Evolutionary conservation across 2,329 filamentous ascomycete genomes (phyloP).

Genomic region (Penicillium paneum): DNA sequence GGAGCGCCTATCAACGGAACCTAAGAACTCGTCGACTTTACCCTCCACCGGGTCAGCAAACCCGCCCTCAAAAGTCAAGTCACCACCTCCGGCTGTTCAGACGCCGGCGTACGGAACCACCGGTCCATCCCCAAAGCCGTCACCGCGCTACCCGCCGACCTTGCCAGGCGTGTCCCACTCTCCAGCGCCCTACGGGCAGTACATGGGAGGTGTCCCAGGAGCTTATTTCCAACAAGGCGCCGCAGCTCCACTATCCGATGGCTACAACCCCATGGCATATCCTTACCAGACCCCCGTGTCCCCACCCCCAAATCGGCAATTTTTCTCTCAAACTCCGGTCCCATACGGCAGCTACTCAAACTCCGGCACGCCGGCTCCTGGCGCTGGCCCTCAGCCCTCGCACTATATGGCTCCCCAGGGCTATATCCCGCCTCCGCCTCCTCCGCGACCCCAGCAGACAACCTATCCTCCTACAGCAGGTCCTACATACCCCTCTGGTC

Average conservation of each 20-base stretch:
- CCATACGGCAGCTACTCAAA: conserved; percentile 36
- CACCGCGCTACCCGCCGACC: conserved; percentile 34
- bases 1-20: conserved; percentile 90
- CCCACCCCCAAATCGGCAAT: conserved; percentile 43
- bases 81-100: conserved; percentile 35
- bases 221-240: conserved; percentile 44
- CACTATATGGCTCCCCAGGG: conserved; percentile 55
- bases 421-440: conserved; percentile 65
- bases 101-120: conserved; percentile 31
- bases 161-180: conserved; percentile 32
- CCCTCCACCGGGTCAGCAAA: conserved; percentile 43
- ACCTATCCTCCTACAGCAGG: conserved; percentile 43
- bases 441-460: conserved; percentile 59
- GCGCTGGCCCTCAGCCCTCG: conserved; percentile 34
- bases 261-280: conserved; percentile 53
- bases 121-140: conserved; percentile 43
- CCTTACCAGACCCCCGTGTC: conserved; percentile 43
- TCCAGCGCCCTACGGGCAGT: conserved; percentile 37
- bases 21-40: conserved; percentile 31
- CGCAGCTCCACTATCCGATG: conserved; percentile 41
- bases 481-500: conserved; percentile 53
- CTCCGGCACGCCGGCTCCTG: conserved; percentile 31
- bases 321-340: conserved; percentile 35
- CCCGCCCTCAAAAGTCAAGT: conserved; percentile 45
- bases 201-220: conserved; percentile 25